These are phyloP conservation scores for Trichoderma gamsii DNA, from an alignment of 495 filamentous ascomycete genomes.

Conservation along the genomic window DNA sequence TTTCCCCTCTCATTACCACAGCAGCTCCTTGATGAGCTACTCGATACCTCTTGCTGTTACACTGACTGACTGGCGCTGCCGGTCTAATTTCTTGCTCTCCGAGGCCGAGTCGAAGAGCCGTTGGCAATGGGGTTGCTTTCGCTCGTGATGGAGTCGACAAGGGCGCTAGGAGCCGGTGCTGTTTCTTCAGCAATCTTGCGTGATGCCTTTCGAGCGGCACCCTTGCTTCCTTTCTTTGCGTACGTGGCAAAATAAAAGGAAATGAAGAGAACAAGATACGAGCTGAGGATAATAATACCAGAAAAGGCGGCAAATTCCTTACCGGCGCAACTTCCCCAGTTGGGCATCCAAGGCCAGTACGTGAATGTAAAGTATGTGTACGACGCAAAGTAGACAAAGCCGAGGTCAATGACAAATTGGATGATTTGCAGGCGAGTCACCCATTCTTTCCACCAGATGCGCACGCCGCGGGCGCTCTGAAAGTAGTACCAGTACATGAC, in stretches of 20 bases:
- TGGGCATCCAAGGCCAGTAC: conserved; percentile 84
- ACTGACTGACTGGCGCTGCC: not conserved
- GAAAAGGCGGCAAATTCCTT: conserved; percentile 96
- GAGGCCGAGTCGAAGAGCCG: conserved; percentile 47
- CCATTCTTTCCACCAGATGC: conserved; percentile 89
- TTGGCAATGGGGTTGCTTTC: conserved; percentile 37
- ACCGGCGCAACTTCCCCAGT: conserved; percentile 77
- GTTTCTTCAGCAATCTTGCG: conserved; percentile 46
- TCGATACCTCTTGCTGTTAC: not conserved
- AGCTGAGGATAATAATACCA: conserved; percentile 83
- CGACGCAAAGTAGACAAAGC: conserved; percentile 91
- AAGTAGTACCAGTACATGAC: conserved; percentile 65
- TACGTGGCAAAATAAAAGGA: conserved; percentile 98
- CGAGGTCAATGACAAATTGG: conserved; percentile 75
- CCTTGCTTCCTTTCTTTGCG: conserved; percentile 69
- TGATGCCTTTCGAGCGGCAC: conserved; percentile 46
- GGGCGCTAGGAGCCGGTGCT: conserved; percentile 41
- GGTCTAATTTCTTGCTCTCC: conserved; percentile 40
- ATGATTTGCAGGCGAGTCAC: conserved; percentile 80
- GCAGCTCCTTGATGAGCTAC: not conserved
- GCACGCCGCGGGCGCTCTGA: conserved; percentile 73
- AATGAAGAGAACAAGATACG: conserved; percentile 96
- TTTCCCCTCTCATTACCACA: not conserved
- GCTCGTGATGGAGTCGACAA: conserved; percentile 24
- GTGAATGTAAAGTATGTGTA: conserved; percentile 90